Base-by-base conservation (phyloP, 768 basidiomycete species). In the Mycena galopus region DNA sequence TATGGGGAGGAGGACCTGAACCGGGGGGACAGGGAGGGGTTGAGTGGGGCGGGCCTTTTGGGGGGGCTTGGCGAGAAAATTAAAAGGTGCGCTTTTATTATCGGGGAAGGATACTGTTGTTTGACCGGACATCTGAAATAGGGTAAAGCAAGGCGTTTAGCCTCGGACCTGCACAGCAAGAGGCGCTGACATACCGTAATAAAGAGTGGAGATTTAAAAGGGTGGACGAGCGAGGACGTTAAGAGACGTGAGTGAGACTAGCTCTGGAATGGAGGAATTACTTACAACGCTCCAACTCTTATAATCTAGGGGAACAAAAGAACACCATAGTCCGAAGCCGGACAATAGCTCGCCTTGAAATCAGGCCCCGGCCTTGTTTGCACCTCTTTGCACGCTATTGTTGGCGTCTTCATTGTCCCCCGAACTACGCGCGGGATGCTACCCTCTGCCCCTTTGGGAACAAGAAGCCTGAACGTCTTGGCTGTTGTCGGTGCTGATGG, bases 161-260 rank as follows among this genome's bases (percentile, higher is more conserved):
- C 21, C 35, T 8, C 23, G 50, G 53, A n/a, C 64, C 47, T 56
- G 59, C 62, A 69, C 65, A 56, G 60, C 42, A 67, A 19, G 17
- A 17, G 11, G 35, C 11, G 2, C 17, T 21, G 27, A 71, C 69
- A 35, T 35, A 64, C 73, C 73, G 69, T 74, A 66, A 67, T 29
- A 62, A 65, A 73, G 53, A 67, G 64, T 32, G 58, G 57, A 44
- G 25, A 21, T 25, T 16, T 23, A 33, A n/a, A 11, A 66, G 23
- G 47, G 53, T 25, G 42, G 37, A 42, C 16, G 51, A 50, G 39
- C 25, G 58, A 19, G 66, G 56, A 44, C 73, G 73, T 74, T 42
- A 71, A 70, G 23, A 60, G 25, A 53, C 73, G 73, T 74, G n/a
- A 71, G 58, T 50, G 73, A 71, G 73, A 56, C 73, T 75, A 75